Base-by-base conservation (phyloP, 208 protist species). In the Balamuthia mandrillaris region DNA sequence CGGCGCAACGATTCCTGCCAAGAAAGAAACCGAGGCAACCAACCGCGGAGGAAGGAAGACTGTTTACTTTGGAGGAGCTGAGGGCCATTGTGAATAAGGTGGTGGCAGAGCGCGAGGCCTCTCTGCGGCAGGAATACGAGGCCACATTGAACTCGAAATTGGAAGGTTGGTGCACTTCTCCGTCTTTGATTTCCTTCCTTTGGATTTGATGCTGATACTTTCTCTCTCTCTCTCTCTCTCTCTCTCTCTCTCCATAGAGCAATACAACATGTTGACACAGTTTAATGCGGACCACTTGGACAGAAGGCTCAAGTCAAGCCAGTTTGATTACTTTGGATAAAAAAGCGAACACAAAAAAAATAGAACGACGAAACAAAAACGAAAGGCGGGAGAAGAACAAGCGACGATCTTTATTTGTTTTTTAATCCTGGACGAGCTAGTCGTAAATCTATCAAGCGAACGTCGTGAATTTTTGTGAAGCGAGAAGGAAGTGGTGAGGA, bases 181-280 rank as follows among this genome's bases (percentile, higher is more conserved):
- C 5, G 14, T 66, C 52, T n/a, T n/a, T 66, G 24, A 18, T 63
- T 29, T 63, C 33, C 33, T 63, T 29, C 24, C 33, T 60, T 24
- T 10, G 6, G 31, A 7, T n/a, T 66, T 2, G 21, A 7, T 66
- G 29, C 31, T 3, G 18, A 9, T 39, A 45, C 27, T 18, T 27
- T 9, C 14, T 29, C 47, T 54, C 47, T 54, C 16, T 54, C 16
- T 24, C 18, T 14, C 16, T 54, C 47, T 54, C 18, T 63, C 12
- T 3, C 18, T 3, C n/a, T 21, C 12, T 52, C 42, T 6, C 14
- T 41, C 24, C 3, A 29, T 49, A 78, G 68, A 78, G 5, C 68
- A 78, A 78, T 78, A 60, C 68, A 78, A 78, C 10, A 27, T 78
- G 21, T 78, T 78, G n/a, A n/a, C n/a, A n/a, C n/a, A n/a, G n/a